Evolutionary conservation across 768 basidiomycete genomes (phyloP), one percentile per base, ranked within the genome.

Genomic region (Suillus ampliporus): DNA sequence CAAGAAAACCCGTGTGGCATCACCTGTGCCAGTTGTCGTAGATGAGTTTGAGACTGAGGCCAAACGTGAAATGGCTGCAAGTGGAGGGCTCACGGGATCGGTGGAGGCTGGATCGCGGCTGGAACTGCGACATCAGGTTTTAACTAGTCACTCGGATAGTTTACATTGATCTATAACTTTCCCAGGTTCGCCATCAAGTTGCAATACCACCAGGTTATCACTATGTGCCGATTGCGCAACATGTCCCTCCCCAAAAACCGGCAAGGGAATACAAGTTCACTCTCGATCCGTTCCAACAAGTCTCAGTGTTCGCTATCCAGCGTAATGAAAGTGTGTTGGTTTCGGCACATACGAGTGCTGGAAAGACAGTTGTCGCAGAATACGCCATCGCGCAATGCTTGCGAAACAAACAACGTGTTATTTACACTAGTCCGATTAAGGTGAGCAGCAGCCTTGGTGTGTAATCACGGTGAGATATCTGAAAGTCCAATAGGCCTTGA

Each of bases 361-460:
- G 97, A 71, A 99, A 99, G 80, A 99, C 97, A 2, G 97, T 99
- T 65, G 97, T 99, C 64, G 97, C 97, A 51, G 97, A 99, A 81
- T 99, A 99, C 77, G 97, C 97, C 51, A 99, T 99, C 72, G 97
- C 97, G 0, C 94, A 95, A 75, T 96, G 93, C 83, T 80, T 99
- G 69, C 89, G 89, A 76, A 89, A 91, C 72, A 95, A 94, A 72
- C 93, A 97, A 78, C 85, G 97, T 76, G 97, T 99, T 69, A 97
- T 99, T 65, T 99, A 99, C 79, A 99, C 97, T 26, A 95, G 93
- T 84, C 97, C 97, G 60, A 99, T 99, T 80, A 99, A 99, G 87
- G 97, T 95, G 77, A 72, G 87, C 83, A 44, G 72, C 66, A 60
- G 57, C 50, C 63, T 65, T 51, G 57, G 65, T 64, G 50, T 64